These are phyloP conservation scores for Podila clonocystis DNA, from an alignment of 192 early-diverging fungal genomes.

Conservation along the genomic window DNA sequence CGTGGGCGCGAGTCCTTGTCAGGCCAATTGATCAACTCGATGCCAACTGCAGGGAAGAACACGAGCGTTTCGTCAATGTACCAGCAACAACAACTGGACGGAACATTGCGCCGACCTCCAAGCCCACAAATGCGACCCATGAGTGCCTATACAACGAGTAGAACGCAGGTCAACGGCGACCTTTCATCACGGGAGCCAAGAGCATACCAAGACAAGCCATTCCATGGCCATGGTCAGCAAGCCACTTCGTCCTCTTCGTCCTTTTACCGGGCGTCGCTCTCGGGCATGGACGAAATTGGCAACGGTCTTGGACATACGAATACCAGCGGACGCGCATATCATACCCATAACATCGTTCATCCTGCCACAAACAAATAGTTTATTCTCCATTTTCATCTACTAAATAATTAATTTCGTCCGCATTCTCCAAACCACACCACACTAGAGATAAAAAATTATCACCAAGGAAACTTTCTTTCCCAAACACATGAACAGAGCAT, in stretches of 20 bases:
- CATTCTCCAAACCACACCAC: neutral
- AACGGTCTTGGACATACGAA: neutral
- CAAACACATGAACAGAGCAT: neutral
- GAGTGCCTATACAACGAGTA: conserved; percentile 19
- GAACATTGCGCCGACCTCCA: neutral
- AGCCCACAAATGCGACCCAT: conserved; percentile 8
- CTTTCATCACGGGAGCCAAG: neutral
- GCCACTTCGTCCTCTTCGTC: no score
- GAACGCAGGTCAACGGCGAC: neutral
- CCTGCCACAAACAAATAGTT: neutral
- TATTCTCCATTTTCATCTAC: neutral
- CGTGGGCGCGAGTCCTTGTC: conserved; percentile 25
- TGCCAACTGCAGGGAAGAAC: conserved; percentile 18
- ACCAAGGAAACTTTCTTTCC: no score
- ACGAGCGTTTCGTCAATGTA: neutral
- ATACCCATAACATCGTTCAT: no score
- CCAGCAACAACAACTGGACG: neutral
- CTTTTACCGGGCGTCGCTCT: no score
- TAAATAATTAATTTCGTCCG: neutral
- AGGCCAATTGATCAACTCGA: conserved; percentile 17
- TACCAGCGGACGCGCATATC: no score
- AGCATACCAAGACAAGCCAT: neutral
- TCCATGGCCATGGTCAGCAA: no score
- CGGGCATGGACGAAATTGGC: neutral
- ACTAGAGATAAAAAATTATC: neutral